Base-by-base conservation (phyloP, 1,284 basidiomycete genomes). In the Neotropicomus parvogracilis region DNA sequence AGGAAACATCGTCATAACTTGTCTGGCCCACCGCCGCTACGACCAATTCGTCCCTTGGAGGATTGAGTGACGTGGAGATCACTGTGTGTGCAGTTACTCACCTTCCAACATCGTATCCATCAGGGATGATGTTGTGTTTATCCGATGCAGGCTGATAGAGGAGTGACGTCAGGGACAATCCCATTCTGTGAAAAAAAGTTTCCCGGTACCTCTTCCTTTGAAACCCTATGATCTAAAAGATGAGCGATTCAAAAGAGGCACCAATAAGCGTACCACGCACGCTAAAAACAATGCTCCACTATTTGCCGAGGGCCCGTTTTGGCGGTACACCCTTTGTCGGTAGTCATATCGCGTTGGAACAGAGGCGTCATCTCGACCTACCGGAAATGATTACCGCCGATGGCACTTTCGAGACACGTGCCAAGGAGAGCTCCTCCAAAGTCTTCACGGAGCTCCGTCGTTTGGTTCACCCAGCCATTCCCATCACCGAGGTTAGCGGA, bases 311-410 rank as follows among this genome's bases (percentile, higher is more conserved):
- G 77, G 55, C 0, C 81, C 81, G 53, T 83, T 79, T 63, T 85
- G 81, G 32, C 72, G 72, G 59, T 63, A 84, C 10, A 81, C 67
- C 14, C 79, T 81, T 52, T 10, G 16, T 37, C 3, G 16, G 32
- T 13, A 16, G 29, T 54, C 17, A 43, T 8, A 16, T 24, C 17
- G 41, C 4, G 17, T 24, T 17, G 2, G 13, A 36, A 34, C 17
- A 10, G 16, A 37, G 20, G 33, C 7, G 3, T 9, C 1, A 40
- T 10, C n/a, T 27, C 16, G 17, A 42, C 50, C 43, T 48, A 78
- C 78, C 81, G 71, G 59, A 85, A 77, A 57, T 83, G 82, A 58
- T 85, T 83, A 4, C 82, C 83, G n/a, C 83, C 82, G 32, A 78
- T 72, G 34, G 78, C 59, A 53, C 71, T 78, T 62, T 85, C 82